These are phyloP conservation scores for Ulmus americana DNA, from an alignment of 331 rosid species.

Conservation along the genomic window DNA sequence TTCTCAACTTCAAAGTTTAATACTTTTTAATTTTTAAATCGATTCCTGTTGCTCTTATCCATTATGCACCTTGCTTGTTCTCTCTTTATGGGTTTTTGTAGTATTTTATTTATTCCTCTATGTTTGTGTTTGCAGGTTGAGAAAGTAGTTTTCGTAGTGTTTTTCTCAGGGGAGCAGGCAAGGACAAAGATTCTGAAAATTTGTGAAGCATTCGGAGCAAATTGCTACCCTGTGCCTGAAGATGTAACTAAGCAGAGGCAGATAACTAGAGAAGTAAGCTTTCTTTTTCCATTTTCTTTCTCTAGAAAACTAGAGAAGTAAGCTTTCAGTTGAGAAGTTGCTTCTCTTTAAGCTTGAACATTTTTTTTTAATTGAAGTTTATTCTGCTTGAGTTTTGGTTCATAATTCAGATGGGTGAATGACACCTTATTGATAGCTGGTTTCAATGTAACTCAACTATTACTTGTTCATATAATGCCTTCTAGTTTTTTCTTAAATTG, in stretches of 20 bases:
- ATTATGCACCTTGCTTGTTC: constrained; percentile 2
- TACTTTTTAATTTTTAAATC: background rate
- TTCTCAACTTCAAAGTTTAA: constrained; percentile 15
- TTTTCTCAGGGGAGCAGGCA: constrained; percentile 96
- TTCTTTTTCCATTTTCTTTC: background rate
- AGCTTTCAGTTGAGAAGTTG: constrained; percentile 21
- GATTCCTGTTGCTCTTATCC: background rate
- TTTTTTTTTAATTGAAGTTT: background rate
- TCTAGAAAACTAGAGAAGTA: constrained; percentile 81
- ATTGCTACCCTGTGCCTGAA: constrained; percentile 96
- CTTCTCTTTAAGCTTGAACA: constrained; percentile 6
- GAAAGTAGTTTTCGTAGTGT: constrained; percentile 87
- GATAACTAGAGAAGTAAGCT: constrained; percentile 83
- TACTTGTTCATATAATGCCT: background rate
- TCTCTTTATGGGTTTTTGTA: background rate
- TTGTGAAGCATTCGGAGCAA: constrained; percentile 96
- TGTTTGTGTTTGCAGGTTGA: constrained; percentile 63
- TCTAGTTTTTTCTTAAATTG: background rate
- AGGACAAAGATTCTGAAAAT: constrained; percentile 88
- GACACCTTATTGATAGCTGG: background rate
- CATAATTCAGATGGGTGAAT: background rate
- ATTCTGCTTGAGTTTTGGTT: background rate
- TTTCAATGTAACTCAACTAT: background rate
- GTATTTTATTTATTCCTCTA: constrained; percentile 17
- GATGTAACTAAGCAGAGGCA: constrained; percentile 83